phyloP scores from a whole-genome alignment of 116 monocot species.

The Papilionanthe hybrid region DNA sequence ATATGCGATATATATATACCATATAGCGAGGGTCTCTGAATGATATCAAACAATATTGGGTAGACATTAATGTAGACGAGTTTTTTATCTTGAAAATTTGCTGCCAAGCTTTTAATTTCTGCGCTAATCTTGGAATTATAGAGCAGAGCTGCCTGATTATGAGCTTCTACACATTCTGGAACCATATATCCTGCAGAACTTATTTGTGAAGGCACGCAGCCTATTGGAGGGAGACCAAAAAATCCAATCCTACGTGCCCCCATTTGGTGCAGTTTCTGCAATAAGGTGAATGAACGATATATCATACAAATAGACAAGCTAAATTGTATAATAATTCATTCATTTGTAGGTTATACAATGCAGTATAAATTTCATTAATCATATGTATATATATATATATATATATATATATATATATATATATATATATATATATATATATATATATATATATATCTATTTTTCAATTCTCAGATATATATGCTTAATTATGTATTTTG shows the following conservation, averaged over 20 bases:
- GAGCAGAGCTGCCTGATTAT: slow-evolving; percentile 36
- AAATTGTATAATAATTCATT: too few species aligned
- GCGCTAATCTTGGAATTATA: slow-evolving; percentile 33
- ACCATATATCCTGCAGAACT: slow-evolving; percentile 26
- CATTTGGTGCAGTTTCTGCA: slow-evolving; percentile 19
- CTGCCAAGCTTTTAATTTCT: slow-evolving; percentile 13
- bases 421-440: too few species aligned
- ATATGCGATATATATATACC: slow-evolving; percentile 21
- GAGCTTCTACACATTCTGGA: slow-evolving; percentile 24
- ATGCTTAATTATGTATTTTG: too few species aligned
- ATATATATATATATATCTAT: too few species aligned
- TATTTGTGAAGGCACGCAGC: slow-evolving; percentile 47
- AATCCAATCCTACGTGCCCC: slow-evolving; percentile 44
- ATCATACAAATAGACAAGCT: neutral
- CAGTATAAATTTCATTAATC: too few species aligned
- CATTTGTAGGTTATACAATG: too few species aligned
- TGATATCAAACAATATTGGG: slow-evolving; percentile 23
- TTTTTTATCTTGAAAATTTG: neutral
- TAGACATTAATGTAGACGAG: slow-evolving; percentile 38
- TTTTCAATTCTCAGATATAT: too few species aligned
- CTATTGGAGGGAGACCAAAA: slow-evolving; percentile 44
- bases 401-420: too few species aligned
- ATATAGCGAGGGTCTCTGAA: slow-evolving; percentile 21
- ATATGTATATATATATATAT: too few species aligned
- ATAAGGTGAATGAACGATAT: neutral